Base-by-base conservation (phyloP, 257 asterid species). In the Craterostigma plantagineum region DNA sequence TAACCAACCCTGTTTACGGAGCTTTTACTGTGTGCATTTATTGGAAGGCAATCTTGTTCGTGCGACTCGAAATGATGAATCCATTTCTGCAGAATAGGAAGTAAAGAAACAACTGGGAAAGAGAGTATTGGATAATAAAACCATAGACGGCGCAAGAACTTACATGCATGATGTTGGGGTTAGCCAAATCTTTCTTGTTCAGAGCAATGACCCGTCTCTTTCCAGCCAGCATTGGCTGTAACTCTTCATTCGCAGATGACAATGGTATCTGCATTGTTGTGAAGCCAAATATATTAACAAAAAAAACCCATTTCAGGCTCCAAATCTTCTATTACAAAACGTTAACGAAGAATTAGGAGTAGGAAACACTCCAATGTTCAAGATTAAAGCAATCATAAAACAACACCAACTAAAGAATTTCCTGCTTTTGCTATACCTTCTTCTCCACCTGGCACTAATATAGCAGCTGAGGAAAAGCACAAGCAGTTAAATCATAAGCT, bases 171-270 rank as follows among this genome's bases (percentile, higher is more conserved):
- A 87, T 67, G 54, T 82, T 82, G 68, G 86, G 79, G 54, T 82
- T 76, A 60, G 93, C 95, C 71, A 87, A 69, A 53, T 87, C 98
- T 57, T 79, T 87, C 91, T 82, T 82, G 68, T 87, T 87, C 58
- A 87, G 91, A 54, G 86, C 90, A 71, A 87, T 52, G 36, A 79
- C 53, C 46, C 93, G 72, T 57, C 74, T 76, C 59, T 82, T 82
- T 13, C 77, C 92, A 2, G 64, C 67, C 46, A 87, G 70, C 72
- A 76, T 34, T 13, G 79, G 72, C 71, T 87, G 93, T 82, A 87
- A 63, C 33, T 83, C 92, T 35, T 62, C 74, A 43, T 82, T 77
- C 34, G 83, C 77, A 9, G 95, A 82, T n/a, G 97, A 76, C 48
- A 74, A 48, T 0, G 97, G 97, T 50, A 87, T 72, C 97, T 82